Conservation (phyloP, 305 asterid species). For the Fraxinus greggii region DNA sequence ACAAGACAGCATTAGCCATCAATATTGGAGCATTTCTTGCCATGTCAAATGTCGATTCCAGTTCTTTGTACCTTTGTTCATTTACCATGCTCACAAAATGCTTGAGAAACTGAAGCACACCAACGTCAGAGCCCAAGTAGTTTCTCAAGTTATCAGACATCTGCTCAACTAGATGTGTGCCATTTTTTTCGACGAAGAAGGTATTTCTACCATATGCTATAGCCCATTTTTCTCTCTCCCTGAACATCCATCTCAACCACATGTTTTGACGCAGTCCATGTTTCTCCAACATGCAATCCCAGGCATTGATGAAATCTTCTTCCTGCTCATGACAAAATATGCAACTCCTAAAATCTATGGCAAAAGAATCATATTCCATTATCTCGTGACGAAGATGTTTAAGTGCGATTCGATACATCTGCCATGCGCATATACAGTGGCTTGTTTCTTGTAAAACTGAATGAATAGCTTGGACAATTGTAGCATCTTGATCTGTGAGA, state of each 20-base stretch:
- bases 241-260: slow-evolving; percentile 69
- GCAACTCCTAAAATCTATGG: slow-evolving; percentile 44
- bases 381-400: slow-evolving; percentile 48
- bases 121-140: slow-evolving; percentile 40
- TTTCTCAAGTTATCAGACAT: slow-evolving; percentile 45
- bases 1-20: slow-evolving; percentile 55
- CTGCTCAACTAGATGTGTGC: slow-evolving; percentile 50
- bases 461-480: slow-evolving; percentile 62
- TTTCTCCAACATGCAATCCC: slow-evolving; percentile 54
- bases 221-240: slow-evolving; percentile 67
- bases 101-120: slow-evolving; percentile 47
- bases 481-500: slow-evolving; percentile 66
- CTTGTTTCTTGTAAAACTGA: slow-evolving; percentile 53
- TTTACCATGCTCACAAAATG: slow-evolving; percentile 49
- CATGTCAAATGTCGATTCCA: slow-evolving; percentile 46
- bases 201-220: slow-evolving; percentile 59
- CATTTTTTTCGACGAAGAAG: slow-evolving; percentile 50
- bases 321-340: slow-evolving; percentile 55
- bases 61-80: slow-evolving; percentile 51
- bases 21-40: slow-evolving; percentile 44
- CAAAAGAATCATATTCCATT: slow-evolving; percentile 46
- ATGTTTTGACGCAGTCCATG: slow-evolving; percentile 48
- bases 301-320: slow-evolving; percentile 51
- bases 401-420: slow-evolving; percentile 58
- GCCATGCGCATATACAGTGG: slow-evolving; percentile 64